phyloP scores from a whole-genome alignment of 108 stramenopile genomes.

The Pseudonitzschia delicatissima region DNA sequence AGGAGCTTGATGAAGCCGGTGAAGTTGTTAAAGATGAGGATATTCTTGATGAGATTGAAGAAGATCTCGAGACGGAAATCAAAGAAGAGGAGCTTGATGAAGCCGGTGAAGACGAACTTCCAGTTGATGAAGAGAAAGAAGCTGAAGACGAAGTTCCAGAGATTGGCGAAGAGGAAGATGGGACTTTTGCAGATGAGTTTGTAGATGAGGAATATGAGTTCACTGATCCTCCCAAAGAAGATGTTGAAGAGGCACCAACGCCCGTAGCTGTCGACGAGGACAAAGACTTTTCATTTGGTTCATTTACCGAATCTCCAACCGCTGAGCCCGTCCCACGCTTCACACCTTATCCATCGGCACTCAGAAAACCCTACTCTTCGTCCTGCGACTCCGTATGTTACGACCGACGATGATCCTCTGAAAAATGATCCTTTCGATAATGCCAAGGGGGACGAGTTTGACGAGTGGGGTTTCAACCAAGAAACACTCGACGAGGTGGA shows the following conservation, averaged over 20 bases:
- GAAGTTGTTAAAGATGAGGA: neutral
- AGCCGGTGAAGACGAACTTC: neutral
- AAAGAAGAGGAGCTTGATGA: too few species aligned
- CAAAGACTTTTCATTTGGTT: neutral
- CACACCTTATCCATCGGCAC: too few species aligned
- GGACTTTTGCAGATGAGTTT: neutral
- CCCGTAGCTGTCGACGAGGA: neutral
- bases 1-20: too few species aligned
- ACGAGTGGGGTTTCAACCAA: constrained; percentile 2
- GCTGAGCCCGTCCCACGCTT: too few species aligned
- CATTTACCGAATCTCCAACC: neutral
- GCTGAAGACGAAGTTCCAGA: constrained; percentile 2
- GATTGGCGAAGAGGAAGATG: constrained; percentile 1
- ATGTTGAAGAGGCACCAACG: neutral
- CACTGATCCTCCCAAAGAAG: too few species aligned
- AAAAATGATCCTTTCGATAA: neutral
- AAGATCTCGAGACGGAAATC: neutral
- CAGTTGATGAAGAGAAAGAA: neutral
- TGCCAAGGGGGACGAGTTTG: neutral
- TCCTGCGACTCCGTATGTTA: constrained; percentile 21
- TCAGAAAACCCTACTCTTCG: constrained; percentile 1
- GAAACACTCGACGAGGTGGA: constrained; percentile 30
- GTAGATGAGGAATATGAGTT: constrained; percentile 8
- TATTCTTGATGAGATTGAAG: neutral
- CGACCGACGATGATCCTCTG: constrained; percentile 27